Evolutionary conservation across 257 asterid genomes (phyloP).

Genomic region (Fraxinus americana): DNA sequence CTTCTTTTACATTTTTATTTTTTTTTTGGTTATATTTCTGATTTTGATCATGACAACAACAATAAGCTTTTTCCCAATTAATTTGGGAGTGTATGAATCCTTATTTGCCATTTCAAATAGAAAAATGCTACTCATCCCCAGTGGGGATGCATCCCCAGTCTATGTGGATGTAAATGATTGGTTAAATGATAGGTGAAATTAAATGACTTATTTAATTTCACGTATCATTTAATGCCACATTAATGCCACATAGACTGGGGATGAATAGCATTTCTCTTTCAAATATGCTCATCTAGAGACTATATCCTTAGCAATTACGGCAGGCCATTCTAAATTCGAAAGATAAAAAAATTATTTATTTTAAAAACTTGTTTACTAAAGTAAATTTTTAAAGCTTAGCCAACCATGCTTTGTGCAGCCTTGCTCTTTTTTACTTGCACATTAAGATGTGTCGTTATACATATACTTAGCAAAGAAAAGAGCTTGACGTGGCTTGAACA

Average conservation of each 20-base stretch:
- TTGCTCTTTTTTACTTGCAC: background rate
- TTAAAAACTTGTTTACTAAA: background rate
- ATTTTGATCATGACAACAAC: background rate
- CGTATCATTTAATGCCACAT: too few species aligned
- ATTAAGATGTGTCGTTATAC: background rate
- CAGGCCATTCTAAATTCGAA: background rate
- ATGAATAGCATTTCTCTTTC: too few species aligned
- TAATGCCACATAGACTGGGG: too few species aligned
- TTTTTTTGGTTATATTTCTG: background rate
- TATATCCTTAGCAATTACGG: background rate
- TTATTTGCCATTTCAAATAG: background rate
- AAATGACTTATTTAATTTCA: too few species aligned
- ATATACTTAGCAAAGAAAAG: slow-evolving; percentile 2
- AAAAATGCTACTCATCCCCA: too few species aligned
- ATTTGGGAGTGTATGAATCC: background rate
- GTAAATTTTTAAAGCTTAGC: background rate
- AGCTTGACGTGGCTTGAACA: background rate
- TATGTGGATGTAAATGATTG: too few species aligned
- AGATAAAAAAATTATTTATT: background rate
- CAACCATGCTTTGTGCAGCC: background rate
- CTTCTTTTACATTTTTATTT: too few species aligned
- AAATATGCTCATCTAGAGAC: background rate
- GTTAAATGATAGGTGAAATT: too few species aligned
- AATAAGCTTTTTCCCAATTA: background rate
- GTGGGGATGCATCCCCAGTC: too few species aligned